Evolutionary conservation across 2,329 filamentous ascomycete genomes (phyloP), one percentile per base, ranked within the genome.

Genomic region (Nemania sp.): DNA sequence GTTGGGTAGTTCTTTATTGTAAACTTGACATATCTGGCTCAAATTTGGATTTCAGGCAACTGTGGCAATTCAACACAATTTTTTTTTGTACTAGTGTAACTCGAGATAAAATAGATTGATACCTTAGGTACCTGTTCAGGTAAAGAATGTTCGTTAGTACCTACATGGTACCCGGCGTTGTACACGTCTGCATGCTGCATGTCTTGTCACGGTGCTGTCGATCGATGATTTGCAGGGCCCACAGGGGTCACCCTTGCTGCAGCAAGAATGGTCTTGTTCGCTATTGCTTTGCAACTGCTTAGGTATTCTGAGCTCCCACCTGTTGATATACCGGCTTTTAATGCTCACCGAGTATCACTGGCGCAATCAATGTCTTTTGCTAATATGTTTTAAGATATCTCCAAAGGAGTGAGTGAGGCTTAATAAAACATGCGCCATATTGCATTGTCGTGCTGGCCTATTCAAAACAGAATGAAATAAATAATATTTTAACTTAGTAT

Each of bases 171-270:
- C 35, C 20, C 41, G 43, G 38, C n/a, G 29, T 62, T 52, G 58
- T 55, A 59, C 54, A 54, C 57, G 45, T 53, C 43, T 61, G 35
- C 62, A 52, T 20, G 20, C 56, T 45, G 49, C 52, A 64, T 52
- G 26, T 55, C 51, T 66, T 62, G 52, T 57, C 52, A 58, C 57
- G 3, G 22, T 60, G 55, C 56, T 69, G 64, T 67, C 55, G 59
- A 67, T 67, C 63, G n/a, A 69, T 69, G 51, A 52, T 56, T 69
- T 69, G 67, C 67, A 67, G 67, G 5, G 18, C 38, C 7, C 11
- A 51, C 62, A 43, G 22, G 65, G 62, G 43, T 20, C 5, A 59
- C 56, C 62, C 64, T 64, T 64, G 64, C 45, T 35, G 60, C 51
- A 47, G 26, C 27, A 47, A 47, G 11, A 41, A 62, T 32, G 10